Evolutionary conservation across 805 yeast species (phyloP).

Genomic region (Torulaspora quercuum): DNA sequence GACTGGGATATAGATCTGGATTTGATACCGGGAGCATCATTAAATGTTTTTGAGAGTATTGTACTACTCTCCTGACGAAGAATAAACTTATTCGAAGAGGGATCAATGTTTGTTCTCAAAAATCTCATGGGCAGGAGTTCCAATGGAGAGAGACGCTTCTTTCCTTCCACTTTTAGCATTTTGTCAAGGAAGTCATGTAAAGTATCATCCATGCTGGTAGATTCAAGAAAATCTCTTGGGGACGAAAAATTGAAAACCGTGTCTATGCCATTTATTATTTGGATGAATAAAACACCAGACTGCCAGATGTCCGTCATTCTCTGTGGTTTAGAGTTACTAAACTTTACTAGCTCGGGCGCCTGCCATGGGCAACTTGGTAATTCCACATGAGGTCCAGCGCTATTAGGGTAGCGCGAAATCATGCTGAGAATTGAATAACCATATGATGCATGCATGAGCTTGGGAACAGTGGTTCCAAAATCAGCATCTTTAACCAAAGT

Average conservation of each 20-base stretch:
- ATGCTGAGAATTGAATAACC: slow-evolving; percentile 48
- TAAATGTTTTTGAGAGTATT: slow-evolving; percentile 11
- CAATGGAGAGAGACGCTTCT: slow-evolving; percentile 75
- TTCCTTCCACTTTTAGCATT: slow-evolving; percentile 61
- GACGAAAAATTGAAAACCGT: slow-evolving; percentile 51
- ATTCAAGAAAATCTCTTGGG: slow-evolving; percentile 60
- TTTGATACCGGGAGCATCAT: slow-evolving; percentile 8
- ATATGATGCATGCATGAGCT: slow-evolving; percentile 57
- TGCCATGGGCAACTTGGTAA: slow-evolving; percentile 48
- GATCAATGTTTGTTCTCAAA: slow-evolving; percentile 65
- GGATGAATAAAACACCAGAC: slow-evolving; percentile 72
- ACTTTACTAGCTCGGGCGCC: slow-evolving; percentile 67
- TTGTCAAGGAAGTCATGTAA: slow-evolving; percentile 62
- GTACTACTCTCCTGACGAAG: slow-evolving; percentile 15
- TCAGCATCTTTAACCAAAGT: slow-evolving; percentile 49
- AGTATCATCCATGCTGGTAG: slow-evolving; percentile 48
- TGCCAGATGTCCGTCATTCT: slow-evolving; percentile 93
- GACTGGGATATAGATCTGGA: slow-evolving; percentile 29
- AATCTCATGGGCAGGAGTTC: slow-evolving; percentile 84
- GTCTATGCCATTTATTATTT: slow-evolving; percentile 60
- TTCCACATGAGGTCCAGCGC: slow-evolving; percentile 23
- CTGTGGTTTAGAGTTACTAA: slow-evolving; percentile 48
- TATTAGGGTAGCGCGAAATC: slow-evolving; percentile 40
- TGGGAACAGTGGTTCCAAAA: slow-evolving; percentile 54
- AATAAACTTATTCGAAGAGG: slow-evolving; percentile 30